Conservation (phyloP, 176 grass and related monocot genomes). For the Neostapfia colusana region DNA sequence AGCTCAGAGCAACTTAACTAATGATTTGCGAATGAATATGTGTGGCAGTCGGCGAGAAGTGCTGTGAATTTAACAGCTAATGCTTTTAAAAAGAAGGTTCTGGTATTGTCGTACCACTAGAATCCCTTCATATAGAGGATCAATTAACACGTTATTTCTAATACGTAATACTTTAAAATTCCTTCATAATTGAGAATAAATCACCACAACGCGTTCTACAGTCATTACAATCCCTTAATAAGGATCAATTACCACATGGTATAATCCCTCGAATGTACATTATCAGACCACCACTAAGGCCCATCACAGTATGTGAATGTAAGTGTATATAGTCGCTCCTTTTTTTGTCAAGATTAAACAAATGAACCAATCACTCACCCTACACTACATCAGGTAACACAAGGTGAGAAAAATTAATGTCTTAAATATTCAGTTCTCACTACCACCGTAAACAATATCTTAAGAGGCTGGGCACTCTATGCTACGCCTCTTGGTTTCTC, state of each 20-base stretch:
- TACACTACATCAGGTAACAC: slow-evolving; percentile 22
- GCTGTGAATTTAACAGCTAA: slow-evolving; percentile 32
- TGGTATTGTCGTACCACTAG: too few species aligned
- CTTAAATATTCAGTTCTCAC: slow-evolving; percentile 23
- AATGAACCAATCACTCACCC: slow-evolving; percentile 41
- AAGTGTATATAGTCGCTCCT: slow-evolving; percentile 28
- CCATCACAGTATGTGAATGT: too few species aligned
- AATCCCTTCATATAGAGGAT: too few species aligned
- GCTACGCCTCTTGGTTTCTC: slow-evolving; percentile 9
- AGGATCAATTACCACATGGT: too few species aligned
- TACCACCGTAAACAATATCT: slow-evolving; percentile 30
- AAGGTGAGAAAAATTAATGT: slow-evolving; percentile 1
- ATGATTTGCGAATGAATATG: neutral
- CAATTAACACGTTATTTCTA: too few species aligned
- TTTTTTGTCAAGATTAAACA: slow-evolving; percentile 41
- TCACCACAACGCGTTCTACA: too few species aligned
- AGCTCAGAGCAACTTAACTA: neutral
- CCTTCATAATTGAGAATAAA: too few species aligned
- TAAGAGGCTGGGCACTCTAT: neutral
- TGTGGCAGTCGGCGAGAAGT: neutral
- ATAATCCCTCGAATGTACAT: too few species aligned
- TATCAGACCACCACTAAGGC: too few species aligned
- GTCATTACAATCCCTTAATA: too few species aligned
- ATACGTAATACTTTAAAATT: too few species aligned
- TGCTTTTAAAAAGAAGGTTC: too few species aligned